Conservation (phyloP, 352 stramenopile genomes). For the Stramenopiles sp. region DNA sequence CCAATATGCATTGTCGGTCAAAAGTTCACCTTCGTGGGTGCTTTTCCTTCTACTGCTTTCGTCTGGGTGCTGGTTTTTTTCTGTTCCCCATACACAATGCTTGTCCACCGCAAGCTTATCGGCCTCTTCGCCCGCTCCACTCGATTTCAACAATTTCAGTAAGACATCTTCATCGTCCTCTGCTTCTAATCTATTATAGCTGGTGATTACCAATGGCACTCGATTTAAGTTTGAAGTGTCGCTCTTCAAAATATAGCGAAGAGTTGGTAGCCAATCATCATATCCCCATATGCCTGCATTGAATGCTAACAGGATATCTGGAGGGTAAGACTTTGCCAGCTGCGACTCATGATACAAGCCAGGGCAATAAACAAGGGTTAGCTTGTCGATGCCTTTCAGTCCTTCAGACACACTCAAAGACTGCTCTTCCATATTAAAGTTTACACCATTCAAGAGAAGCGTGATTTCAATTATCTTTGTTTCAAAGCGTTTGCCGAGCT, state of each 20-base stretch:
- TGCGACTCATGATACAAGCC: background rate
- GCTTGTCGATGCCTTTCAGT: background rate
- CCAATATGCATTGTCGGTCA: constrained; percentile 8
- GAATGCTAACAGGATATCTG: constrained; percentile 48
- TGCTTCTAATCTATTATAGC: constrained; percentile 50
- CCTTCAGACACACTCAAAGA: background rate
- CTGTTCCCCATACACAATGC: background rate
- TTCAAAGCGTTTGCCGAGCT: background rate
- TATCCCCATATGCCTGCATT: constrained; percentile 64
- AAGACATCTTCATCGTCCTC: constrained; percentile 7
- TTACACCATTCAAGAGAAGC: background rate
- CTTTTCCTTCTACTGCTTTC: background rate
- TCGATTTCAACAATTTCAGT: background rate
- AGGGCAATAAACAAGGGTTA: constrained; percentile 4
- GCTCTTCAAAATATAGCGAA: constrained; percentile 38
- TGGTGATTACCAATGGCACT: constrained; percentile 47
- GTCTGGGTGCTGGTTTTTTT: background rate
- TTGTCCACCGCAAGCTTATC: background rate
- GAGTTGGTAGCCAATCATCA: constrained; percentile 50
- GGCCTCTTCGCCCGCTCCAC: background rate
- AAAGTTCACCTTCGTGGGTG: constrained; percentile 1
- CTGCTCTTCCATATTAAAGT: constrained; percentile 4
- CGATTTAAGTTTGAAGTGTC: constrained; percentile 17
- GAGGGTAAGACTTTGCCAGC: constrained; percentile 12
- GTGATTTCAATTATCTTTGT: background rate